phyloP scores from a whole-genome alignment of 495 filamentous ascomycete species.

The Daldinia caldariorum region DNA sequence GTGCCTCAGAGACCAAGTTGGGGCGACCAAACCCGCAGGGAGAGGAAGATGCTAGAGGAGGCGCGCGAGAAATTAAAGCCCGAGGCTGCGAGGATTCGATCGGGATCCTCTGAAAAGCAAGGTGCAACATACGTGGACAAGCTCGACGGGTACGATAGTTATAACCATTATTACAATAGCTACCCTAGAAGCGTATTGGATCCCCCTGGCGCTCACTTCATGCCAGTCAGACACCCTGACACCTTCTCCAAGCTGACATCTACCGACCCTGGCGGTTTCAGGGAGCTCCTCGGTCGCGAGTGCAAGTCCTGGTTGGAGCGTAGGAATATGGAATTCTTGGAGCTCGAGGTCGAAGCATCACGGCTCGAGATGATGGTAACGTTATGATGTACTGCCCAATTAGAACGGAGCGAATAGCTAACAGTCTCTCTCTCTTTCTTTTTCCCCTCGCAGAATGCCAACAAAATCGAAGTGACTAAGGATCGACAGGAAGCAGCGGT shows the following conservation, averaged over 20 bases:
- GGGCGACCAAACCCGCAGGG: constrained; percentile 26
- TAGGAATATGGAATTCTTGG: constrained; percentile 27
- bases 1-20: constrained; percentile 2
- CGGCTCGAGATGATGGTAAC: constrained; percentile 43
- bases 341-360: constrained; percentile 36
- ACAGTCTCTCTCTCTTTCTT: neutral
- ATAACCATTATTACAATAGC: constrained; percentile 18
- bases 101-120: constrained; percentile 32
- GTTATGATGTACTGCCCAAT: constrained; percentile 26
- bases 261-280: constrained; percentile 44
- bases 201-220: neutral
- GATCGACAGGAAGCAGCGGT: constrained; percentile 60
- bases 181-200: constrained; percentile 26
- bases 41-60: constrained; percentile 39
- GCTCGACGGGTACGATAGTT: constrained; percentile 23
- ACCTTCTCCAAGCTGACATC: constrained; percentile 39
- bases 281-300: constrained; percentile 46
- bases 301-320: constrained; percentile 36
- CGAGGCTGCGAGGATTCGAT: constrained; percentile 31
- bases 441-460: constrained; percentile 38
- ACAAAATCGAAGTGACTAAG: constrained; percentile 52
- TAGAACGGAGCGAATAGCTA: constrained; percentile 10
- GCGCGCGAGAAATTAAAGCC: constrained; percentile 25
- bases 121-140: constrained; percentile 37
- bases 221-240: constrained; percentile 10